phyloP scores from a whole-genome alignment of 768 basidiomycete genomes.

The Russula abietina region DNA sequence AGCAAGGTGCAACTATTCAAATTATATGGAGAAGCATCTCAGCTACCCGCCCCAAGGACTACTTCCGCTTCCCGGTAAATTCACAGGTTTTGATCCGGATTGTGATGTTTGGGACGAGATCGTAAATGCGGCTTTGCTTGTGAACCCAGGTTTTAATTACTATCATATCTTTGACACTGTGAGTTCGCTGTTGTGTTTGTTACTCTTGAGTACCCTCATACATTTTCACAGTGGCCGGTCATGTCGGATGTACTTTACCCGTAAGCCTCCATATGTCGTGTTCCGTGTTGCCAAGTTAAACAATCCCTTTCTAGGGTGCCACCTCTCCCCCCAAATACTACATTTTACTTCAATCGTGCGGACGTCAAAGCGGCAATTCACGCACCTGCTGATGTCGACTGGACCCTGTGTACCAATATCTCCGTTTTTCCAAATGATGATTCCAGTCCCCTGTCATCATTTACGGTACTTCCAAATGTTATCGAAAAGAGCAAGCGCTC shows the following conservation, averaged over 20 bases:
- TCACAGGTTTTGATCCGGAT: constrained; percentile 39
- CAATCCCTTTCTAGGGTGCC: constrained; percentile 39
- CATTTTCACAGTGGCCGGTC: constrained; percentile 43
- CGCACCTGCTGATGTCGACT: constrained; percentile 53
- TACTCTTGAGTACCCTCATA: background rate
- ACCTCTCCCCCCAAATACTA: constrained; percentile 46
- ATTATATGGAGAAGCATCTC: constrained; percentile 55
- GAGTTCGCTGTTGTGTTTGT: constrained; percentile 20
- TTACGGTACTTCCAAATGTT: constrained; percentile 64
- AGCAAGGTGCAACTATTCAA: constrained; percentile 52
- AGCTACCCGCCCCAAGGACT: constrained; percentile 62
- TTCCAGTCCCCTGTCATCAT: constrained; percentile 51
- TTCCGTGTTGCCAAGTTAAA: background rate
- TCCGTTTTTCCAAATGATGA: constrained; percentile 61
- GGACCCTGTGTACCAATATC: constrained; percentile 57
- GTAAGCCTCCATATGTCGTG: background rate
- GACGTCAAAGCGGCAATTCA: constrained; percentile 71
- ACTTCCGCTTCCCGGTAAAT: constrained; percentile 63
- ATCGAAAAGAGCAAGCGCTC: constrained; percentile 67
- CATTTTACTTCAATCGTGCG: constrained; percentile 61
- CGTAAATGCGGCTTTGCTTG: constrained; percentile 49
- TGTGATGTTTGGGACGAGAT: constrained; percentile 68
- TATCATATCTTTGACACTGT: constrained; percentile 72
- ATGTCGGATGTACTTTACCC: constrained; percentile 58
- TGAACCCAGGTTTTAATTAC: constrained; percentile 73